Conservation (phyloP, 2,329 filamentous ascomycete genomes). For the Hymenoscyphus occultus region DNA sequence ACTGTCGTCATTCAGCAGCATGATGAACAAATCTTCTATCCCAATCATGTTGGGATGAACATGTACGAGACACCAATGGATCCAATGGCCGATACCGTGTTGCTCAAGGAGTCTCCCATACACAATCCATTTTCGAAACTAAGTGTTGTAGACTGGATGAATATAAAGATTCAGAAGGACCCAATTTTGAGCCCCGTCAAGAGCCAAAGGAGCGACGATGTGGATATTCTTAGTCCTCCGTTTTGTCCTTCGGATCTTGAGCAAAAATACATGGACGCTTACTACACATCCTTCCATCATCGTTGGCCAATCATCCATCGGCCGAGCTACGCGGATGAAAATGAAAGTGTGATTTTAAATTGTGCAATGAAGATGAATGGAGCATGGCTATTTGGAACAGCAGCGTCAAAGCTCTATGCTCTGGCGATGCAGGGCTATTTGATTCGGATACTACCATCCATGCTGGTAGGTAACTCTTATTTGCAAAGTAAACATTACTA, state of each 20-base stretch:
- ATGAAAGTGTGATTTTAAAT: slow-evolving; percentile 30
- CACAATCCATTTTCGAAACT: slow-evolving; percentile 1
- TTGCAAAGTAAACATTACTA: not conserved
- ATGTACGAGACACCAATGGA: not conserved
- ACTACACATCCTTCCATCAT: slow-evolving; percentile 42
- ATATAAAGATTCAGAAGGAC: slow-evolving; percentile 20
- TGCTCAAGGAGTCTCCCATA: not conserved
- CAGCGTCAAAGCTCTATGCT: slow-evolving; percentile 30
- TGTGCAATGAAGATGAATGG: slow-evolving; percentile 41
- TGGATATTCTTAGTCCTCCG: slow-evolving; percentile 9
- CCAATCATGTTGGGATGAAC: not conserved
- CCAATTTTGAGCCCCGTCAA: not conserved
- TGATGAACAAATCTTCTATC: not conserved
- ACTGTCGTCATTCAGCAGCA: not conserved
- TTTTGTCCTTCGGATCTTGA: slow-evolving; percentile 17
- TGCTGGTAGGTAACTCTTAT: slow-evolving; percentile 24
- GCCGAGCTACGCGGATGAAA: slow-evolving; percentile 37
- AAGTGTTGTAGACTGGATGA: slow-evolving; percentile 21
- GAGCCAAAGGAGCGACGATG: not conserved
- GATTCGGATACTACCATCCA: slow-evolving; percentile 29
- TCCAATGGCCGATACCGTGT: not conserved
- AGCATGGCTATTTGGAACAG: slow-evolving; percentile 38
- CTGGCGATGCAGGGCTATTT: slow-evolving; percentile 37
- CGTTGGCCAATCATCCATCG: slow-evolving; percentile 43
- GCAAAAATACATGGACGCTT: slow-evolving; percentile 33